Percentiles rank a stretch among this genome's conserved stretches.
phyloP scores from a whole-genome alignment of 495 filamentous ascomycete species.

The Trichoderma parareesei region DNA sequence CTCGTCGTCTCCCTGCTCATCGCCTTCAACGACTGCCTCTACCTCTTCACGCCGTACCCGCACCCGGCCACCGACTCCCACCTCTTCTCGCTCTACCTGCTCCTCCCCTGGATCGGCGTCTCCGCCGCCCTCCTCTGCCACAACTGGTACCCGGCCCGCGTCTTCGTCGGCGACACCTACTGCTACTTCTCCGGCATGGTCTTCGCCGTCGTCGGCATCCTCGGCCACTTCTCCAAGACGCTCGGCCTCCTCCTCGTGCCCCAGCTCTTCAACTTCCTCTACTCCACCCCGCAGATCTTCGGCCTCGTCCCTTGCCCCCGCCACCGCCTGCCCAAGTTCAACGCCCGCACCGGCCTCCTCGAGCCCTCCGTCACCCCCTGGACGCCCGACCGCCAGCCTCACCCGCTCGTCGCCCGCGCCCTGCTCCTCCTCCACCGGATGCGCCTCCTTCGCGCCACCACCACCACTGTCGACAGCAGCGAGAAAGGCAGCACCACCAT shows the following conservation, averaged over 20 bases:
- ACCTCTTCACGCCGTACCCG: slow-evolving; percentile 69
- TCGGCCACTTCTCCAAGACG: slow-evolving; percentile 98
- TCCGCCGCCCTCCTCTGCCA: slow-evolving; percentile 78
- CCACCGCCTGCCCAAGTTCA: slow-evolving; percentile 85
- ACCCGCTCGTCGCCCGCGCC: slow-evolving; percentile 45
- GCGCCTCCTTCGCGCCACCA: slow-evolving; percentile 53
- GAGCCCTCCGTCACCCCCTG: slow-evolving; percentile 81
- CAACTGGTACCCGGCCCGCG: slow-evolving; percentile 93
- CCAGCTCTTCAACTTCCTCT: slow-evolving; percentile 94
- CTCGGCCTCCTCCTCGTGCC: slow-evolving; percentile 83
- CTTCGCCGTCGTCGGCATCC: slow-evolving; percentile 91
- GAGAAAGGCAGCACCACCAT: slow-evolving; percentile 49
- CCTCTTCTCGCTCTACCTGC: slow-evolving; percentile 87
- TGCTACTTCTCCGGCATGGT: slow-evolving; percentile 99
- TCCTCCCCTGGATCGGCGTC: slow-evolving; percentile 89
- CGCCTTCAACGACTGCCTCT: slow-evolving; percentile 72
- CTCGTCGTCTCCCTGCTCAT: slow-evolving; percentile 81
- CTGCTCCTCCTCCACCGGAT: slow-evolving; percentile 59
- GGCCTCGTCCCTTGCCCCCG: slow-evolving; percentile 83
- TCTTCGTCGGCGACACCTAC: slow-evolving; percentile 97
- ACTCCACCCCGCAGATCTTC: slow-evolving; percentile 86
- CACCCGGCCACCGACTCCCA: slow-evolving; percentile 95
- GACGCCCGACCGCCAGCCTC: slow-evolving; percentile 55
- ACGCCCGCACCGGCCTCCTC: slow-evolving; percentile 68
- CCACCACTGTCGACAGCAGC: slow-evolving; percentile 8